phyloP scores from a whole-genome alignment of 345 rosid genomes.

The Moricandia moricandioides region DNA sequence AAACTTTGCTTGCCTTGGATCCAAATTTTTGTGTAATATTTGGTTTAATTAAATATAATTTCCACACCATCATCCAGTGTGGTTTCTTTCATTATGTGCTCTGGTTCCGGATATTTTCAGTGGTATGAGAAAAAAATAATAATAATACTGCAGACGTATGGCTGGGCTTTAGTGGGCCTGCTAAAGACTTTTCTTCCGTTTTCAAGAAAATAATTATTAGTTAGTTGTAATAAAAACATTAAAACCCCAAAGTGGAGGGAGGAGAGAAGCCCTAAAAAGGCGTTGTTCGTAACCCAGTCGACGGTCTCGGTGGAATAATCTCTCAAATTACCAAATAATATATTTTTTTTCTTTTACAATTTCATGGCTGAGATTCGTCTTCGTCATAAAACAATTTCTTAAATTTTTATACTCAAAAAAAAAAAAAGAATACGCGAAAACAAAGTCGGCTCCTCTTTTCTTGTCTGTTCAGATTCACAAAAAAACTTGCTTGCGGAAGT shows the following conservation, averaged over 20 bases:
- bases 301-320: no score
- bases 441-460: slow-evolving; percentile 16
- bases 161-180: no score
- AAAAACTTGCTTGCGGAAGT: neutral
- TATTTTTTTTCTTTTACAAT: neutral
- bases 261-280: slow-evolving; percentile 21
- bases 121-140: no score
- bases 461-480: slow-evolving; percentile 29
- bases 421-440: neutral
- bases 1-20: no score
- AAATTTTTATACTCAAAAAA: neutral
- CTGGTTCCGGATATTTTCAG: no score
- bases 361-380: slow-evolving; percentile 40
- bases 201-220: neutral
- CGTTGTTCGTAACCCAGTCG: neutral
- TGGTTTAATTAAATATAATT: no score
- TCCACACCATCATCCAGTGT: no score
- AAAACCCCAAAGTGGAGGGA: neutral
- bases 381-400: slow-evolving; percentile 22
- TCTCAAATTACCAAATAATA: no score
- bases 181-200: neutral
- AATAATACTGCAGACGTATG: no score
- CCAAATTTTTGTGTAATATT: no score
- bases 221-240: neutral
- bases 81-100: no score